Base-by-base conservation (phyloP, 192 early-diverging fungal species). In the Podila epicladia region DNA sequence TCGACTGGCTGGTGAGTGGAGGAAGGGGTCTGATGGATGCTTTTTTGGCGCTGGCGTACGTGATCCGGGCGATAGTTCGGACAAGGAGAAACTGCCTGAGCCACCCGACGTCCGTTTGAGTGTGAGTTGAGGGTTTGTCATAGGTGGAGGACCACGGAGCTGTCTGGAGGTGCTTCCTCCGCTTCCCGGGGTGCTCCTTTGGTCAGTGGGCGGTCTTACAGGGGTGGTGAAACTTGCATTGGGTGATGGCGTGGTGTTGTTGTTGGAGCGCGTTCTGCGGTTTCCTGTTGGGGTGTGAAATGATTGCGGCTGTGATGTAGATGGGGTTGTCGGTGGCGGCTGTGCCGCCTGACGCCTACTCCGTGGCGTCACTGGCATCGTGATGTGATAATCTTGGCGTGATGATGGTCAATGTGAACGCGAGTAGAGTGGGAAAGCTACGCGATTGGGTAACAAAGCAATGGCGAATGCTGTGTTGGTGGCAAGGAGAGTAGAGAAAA, bases 201-300 rank as follows among this genome's bases (percentile, higher is more conserved):
- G 24, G 17, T 66, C 64, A 19, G 50, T n/a, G 9, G 65, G 57
- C 8, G 38, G 58, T 35, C 74, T 51, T 28, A 67, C 65, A 28
- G 74, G 74, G 17, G 74, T 76, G 7, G 68, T 76, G 58, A 70
- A 70, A n/a, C 45, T 65, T 19, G 58, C 60, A 24, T 65, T 70
- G 4, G 74, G 74, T 12, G 74, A 76, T 8, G 38, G 33, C 9
- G 62, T 55, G 22, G 1, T 20, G 24, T 55, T 55, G 53, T 55
- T 4, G 11, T 55, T 55, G n/a, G 53, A 55, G 24, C 53, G 53
- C 1, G 17, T 9, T 22, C 53, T n/a, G 20, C 53, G 53, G 24
- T 55, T n/a, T 20, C 53, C 53, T 0, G 53, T 55, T 55, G 53
- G 53, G 1, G 53, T 55, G 9, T 55, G 53, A 24, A 55, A 55